These are phyloP conservation scores for Alternaria alternata DNA, from an alignment of 2,329 filamentous ascomycete species.

Conservation along the genomic window DNA sequence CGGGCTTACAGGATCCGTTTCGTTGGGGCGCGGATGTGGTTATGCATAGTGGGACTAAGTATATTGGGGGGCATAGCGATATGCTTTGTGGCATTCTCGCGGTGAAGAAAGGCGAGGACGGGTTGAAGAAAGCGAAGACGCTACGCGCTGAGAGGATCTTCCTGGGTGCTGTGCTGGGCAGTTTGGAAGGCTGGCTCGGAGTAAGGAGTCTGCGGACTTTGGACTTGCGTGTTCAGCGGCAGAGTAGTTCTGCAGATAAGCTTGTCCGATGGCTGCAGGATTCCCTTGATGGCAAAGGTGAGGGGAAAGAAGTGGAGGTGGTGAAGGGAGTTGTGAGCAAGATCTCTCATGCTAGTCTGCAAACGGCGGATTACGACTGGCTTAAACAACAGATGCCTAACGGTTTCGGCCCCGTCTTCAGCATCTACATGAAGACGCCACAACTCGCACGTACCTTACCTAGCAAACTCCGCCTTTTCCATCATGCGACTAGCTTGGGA, in stretches of 20 bases:
- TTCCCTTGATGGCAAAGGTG: constrained; percentile 51
- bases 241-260: constrained; percentile 73
- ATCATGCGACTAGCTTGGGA: constrained; percentile 92
- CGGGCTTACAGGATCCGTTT: constrained; percentile 88
- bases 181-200: constrained; percentile 90
- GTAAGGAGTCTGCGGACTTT: constrained; percentile 85
- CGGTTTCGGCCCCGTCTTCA: constrained; percentile 90
- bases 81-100: constrained; percentile 87
- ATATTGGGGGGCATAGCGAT: constrained; percentile 94
- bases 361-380: constrained; percentile 72
- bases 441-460: constrained; percentile 74
- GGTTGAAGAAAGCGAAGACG: constrained; percentile 49
- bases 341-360: constrained; percentile 81
- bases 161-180: constrained; percentile 86
- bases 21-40: constrained; percentile 80
- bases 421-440: constrained; percentile 70
- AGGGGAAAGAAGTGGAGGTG: constrained; percentile 51
- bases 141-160: constrained; percentile 75
- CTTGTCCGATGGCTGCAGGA: constrained; percentile 76
- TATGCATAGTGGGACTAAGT: constrained; percentile 95
- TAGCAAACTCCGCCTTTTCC: constrained; percentile 81
- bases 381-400: constrained; percentile 86
- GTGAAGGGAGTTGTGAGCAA: constrained; percentile 65
- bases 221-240: constrained; percentile 79
- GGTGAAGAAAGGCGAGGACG: constrained; percentile 57